Evolutionary conservation across 345 rosid genomes (phyloP).

Genomic region (Angophora floribunda): DNA sequence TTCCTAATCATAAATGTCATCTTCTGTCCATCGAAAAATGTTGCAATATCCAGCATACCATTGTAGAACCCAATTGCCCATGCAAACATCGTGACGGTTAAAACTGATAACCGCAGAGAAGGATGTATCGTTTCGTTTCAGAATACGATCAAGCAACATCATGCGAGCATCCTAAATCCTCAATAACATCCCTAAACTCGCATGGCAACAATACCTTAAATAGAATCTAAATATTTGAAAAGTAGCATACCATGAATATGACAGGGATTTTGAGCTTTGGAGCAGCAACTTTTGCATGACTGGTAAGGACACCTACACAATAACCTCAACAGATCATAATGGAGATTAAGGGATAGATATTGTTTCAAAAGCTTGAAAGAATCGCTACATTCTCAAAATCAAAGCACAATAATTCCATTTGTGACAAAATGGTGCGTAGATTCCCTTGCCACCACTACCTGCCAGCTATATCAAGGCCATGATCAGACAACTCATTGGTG

Average conservation of each 20-base stretch:
- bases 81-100: neutral
- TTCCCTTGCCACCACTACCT: neutral
- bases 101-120: neutral
- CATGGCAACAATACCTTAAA: neutral
- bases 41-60: neutral
- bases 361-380: neutral
- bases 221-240: neutral
- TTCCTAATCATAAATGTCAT: neutral
- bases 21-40: neutral
- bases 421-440: neutral
- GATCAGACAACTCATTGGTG: neutral
- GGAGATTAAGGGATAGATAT: neutral
- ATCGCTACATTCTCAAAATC: neutral
- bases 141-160: neutral
- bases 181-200: neutral
- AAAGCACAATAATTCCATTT: neutral
- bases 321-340: neutral
- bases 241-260: slow-evolving; percentile 74
- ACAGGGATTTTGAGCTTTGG: slow-evolving; percentile 92
- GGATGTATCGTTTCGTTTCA: neutral
- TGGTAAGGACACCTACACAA: slow-evolving; percentile 83
- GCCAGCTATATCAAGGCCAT: neutral
- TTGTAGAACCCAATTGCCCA: neutral
- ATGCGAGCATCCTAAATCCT: neutral
- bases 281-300: slow-evolving; percentile 94